Percentiles rank a stretch among this genome's conserved stretches.
phyloP scores from a whole-genome alignment of 257 asterid species.

The Capsicum chinense region DNA sequence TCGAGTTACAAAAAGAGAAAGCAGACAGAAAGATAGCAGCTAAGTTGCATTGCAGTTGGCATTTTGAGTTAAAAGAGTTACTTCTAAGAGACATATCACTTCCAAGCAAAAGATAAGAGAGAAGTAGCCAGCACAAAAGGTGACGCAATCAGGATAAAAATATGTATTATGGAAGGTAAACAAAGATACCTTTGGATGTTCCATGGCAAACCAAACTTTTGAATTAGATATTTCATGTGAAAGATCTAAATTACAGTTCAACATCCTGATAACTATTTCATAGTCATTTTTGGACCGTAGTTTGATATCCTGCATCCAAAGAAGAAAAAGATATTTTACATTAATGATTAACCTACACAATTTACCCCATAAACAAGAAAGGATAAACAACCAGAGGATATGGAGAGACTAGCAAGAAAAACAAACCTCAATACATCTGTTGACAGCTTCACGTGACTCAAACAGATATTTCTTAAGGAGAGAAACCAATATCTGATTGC shows the following conservation, averaged over 20 bases:
- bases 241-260: constrained; percentile 57
- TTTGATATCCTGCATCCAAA: constrained; percentile 45
- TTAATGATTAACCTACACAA: constrained; percentile 17
- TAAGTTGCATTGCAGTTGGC: neutral
- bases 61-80: constrained; percentile 8
- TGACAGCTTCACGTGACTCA: constrained; percentile 68
- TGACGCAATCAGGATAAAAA: neutral
- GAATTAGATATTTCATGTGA: constrained; percentile 61
- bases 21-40: neutral
- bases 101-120: neutral
- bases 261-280: constrained; percentile 62
- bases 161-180: constrained; percentile 22
- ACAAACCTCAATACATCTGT: constrained; percentile 63
- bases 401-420: constrained; percentile 15
- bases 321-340: constrained; percentile 3
- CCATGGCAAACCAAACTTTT: constrained; percentile 67
- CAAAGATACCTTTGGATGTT: constrained; percentile 79
- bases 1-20: neutral
- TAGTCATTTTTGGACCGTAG: constrained; percentile 61
- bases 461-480: constrained; percentile 69
- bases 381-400: constrained; percentile 16
- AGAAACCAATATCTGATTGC: constrained; percentile 58
- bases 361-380: constrained; percentile 10
- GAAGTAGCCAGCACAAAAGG: constrained; percentile 2
- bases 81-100: neutral